Conservation (phyloP, 495 filamentous ascomycete species). For the Cercophora scortea region DNA sequence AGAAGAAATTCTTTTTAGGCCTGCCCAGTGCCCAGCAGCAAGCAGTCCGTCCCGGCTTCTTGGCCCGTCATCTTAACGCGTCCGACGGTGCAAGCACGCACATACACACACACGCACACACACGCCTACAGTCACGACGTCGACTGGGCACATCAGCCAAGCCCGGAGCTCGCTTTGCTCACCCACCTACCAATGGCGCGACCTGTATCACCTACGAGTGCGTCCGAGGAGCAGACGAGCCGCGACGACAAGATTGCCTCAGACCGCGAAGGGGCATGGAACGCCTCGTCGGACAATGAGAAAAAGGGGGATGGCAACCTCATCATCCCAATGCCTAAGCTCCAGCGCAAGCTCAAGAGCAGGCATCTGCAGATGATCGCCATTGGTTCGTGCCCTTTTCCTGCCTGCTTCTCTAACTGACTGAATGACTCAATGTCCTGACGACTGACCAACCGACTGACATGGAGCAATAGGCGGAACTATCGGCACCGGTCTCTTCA, state of each 20-base stretch:
- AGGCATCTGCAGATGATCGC: constrained; percentile 7
- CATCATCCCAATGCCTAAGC: background rate
- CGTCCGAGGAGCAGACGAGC: no score
- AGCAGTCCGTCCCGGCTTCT: no score
- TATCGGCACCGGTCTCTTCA: constrained; percentile 69
- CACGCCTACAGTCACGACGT: no score
- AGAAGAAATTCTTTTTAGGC: no score
- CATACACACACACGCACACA: no score
- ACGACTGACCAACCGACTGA: background rate
- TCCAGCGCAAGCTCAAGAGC: constrained; percentile 1
- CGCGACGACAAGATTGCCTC: background rate
- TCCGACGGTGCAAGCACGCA: no score
- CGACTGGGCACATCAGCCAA: no score
- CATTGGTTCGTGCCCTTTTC: background rate
- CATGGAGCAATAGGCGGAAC: constrained; percentile 47
- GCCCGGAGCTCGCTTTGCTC: no score
- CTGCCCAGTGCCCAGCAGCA: no score
- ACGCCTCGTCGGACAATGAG: background rate
- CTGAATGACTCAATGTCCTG: background rate
- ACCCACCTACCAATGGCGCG: no score
- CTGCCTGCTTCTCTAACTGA: background rate
- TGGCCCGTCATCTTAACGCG: no score
- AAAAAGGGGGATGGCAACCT: background rate
- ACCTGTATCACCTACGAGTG: no score
- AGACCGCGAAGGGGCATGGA: background rate